A percentile compares a stretch with the other conserved stretches of the same genome.
phyloP scores from a whole-genome alignment of 768 basidiomycete genomes.

The Lentinula aciculospora region DNA sequence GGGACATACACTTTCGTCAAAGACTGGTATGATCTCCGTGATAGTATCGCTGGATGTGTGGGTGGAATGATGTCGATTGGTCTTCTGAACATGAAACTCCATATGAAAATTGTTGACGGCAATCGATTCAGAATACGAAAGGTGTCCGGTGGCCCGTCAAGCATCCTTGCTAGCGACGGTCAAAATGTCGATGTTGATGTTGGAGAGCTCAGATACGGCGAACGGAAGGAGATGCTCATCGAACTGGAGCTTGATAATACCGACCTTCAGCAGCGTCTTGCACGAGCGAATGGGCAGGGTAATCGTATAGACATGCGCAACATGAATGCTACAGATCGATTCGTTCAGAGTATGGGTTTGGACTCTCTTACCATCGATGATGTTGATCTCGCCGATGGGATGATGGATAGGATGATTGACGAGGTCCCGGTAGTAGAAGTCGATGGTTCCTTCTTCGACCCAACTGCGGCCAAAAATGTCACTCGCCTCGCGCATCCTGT shows the following conservation, averaged over 20 bases:
- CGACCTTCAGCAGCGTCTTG: slow-evolving; percentile 41
- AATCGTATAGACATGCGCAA: slow-evolving; percentile 21
- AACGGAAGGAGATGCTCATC: slow-evolving; percentile 94
- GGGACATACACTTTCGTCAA: slow-evolving; percentile 98
- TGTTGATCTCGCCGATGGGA: slow-evolving; percentile 75
- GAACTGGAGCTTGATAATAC: slow-evolving; percentile 89
- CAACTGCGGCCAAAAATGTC: slow-evolving; percentile 74
- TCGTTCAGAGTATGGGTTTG: slow-evolving; percentile 81
- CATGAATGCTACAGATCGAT: slow-evolving; percentile 83
- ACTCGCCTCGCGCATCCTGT: slow-evolving; percentile 90
- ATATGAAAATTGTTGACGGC: slow-evolving; percentile 88
- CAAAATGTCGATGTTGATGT: slow-evolving; percentile 94
- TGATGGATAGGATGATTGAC: slow-evolving; percentile 97
- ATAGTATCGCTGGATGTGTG: slow-evolving; percentile 88
- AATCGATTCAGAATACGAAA: slow-evolving; percentile 92
- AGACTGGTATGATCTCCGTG: slow-evolving; percentile 95
- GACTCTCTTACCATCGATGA: slow-evolving; percentile 73
- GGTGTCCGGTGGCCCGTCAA: slow-evolving; percentile 84
- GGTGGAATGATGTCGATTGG: slow-evolving; percentile 98
- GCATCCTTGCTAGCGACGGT: slow-evolving; percentile 87
- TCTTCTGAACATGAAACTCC: slow-evolving; percentile 87
- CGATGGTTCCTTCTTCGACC: slow-evolving; percentile 93
- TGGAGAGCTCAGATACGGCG: slow-evolving; percentile 92
- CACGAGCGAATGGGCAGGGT: slow-evolving; percentile 16
- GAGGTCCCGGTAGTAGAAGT: slow-evolving; percentile 96